Base-by-base conservation (phyloP, 2,329 filamentous ascomycete species). In the Zymoseptoria ardabiliae region DNA sequence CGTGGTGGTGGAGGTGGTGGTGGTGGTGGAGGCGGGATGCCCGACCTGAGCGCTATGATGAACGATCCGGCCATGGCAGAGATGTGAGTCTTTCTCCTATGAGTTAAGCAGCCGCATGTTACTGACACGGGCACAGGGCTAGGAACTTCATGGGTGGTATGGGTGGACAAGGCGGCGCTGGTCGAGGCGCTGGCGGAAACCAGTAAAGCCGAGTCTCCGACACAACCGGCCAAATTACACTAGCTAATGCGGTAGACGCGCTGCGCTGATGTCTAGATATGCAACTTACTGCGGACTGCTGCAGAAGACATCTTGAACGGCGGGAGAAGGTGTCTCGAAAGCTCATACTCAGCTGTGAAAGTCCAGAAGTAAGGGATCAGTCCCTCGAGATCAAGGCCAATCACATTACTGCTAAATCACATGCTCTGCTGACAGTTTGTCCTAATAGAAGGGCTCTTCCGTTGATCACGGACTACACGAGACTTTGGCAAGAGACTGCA, bases 51-150 rank as follows among this genome's bases (percentile, higher is more conserved):
- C 58, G 82, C 82, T 65, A 78, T 99, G 75, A 96, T 99, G 94
- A 88, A 86, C 65, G 94, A 99, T 73, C 94, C 94, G 53, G 89
- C 78, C 73, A 88, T 99, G 75, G 90, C 91, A 51, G 91, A 97
- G 60, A 91, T 97, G 92, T 95, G 77, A 89, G 89, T 85, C 30
- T n/a, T 11, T 23, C 10, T 23, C 6, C 11, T 56, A n/a, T 50
- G 25, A 35, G 21, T 30, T 22, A 13, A 7, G 13, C 28, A 50
- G 11, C 25, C 25, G 9, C 7, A 21, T 45, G 13, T 21, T 35
- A 57, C 66, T 70, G 59, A 70, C 58, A 52, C n/a, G 22, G 7
- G 28, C 58, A 62, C 65, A 85, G 84, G 81, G 86, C 86, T 58
- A 79, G 81, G 66, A 87, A 86, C 72, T 83, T 89, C 73, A 87